Evolutionary conservation across 495 filamentous ascomycete species (phyloP), one percentile per base, ranked within the genome.

Genomic region (Penicillium silybi): DNA sequence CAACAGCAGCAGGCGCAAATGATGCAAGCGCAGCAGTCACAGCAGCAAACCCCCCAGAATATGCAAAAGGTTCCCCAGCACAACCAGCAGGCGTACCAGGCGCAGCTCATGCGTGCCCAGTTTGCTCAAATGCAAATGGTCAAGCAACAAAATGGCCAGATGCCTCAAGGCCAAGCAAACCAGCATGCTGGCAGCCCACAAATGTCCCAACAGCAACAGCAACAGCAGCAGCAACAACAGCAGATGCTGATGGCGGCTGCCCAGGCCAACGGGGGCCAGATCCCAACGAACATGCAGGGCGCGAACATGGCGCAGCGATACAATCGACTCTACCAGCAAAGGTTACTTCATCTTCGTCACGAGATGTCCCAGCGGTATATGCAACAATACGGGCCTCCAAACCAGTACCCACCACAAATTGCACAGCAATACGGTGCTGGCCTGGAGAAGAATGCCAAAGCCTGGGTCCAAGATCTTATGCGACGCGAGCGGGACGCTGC

Each of bases 381-480:
- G 63, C 43, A 54, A 8, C 71, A 76, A 45, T 77, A 71, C 35
- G 72, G 72, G 10, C 62, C 70, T 5, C 73, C 71, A 0, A 68
- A 57, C 13, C 69, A 75, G 34, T 75, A 75, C 53, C 72, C 72
- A 22, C 68, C 71, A n/a, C 64, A 69, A 0, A 50, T 74, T 37
- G 67, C 68, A 29, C 70, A 73, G 48, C 69, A 75, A 25, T 75
- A 76, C 34, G 61, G 57, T 19, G 45, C 58, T 41, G 69, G 62
- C 15, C 46, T 72, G 26, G 69, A 66, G 54, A 58, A 73, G 42
- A 72, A 67, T 25, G 65, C 72, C 34, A 68, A 72, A 38, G 54
- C 71, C 13, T 64, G 74, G 46, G 75, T 81, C 20, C 53, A 67
- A 7, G 76, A 79, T 44, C 58, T 77, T n/a, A 71, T 83, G 54